These are phyloP conservation scores for Penicillium sp. DNA, from an alignment of 2,329 filamentous ascomycete genomes.

Conservation along the genomic window DNA sequence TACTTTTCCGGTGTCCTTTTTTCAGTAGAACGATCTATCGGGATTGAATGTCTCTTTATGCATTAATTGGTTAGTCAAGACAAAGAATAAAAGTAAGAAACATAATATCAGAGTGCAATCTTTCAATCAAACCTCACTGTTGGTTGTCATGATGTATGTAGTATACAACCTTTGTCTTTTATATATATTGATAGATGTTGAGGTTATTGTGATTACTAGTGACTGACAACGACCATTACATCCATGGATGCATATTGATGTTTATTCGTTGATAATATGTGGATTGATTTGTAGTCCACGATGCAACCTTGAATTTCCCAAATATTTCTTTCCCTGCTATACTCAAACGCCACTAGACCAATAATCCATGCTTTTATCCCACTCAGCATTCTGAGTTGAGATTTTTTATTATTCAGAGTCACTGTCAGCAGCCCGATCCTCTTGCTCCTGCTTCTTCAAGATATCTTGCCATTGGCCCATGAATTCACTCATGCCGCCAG, in stretches of 20 bases:
- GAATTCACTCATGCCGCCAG: conserved; percentile 79
- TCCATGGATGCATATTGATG: background rate
- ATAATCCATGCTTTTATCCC: background rate
- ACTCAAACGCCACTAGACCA: conserved; percentile 14
- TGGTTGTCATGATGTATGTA: background rate
- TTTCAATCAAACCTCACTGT: background rate
- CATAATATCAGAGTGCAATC: background rate
- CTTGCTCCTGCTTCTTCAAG: conserved; percentile 44
- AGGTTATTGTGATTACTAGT: background rate
- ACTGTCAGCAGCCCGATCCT: conserved; percentile 38
- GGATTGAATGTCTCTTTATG: background rate
- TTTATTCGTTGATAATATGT: background rate
- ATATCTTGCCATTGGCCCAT: conserved; percentile 70
- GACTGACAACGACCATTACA: background rate
- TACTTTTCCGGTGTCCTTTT: background rate
- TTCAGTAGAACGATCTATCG: too few relatives aligned
- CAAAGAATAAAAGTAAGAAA: background rate
- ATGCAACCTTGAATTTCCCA: background rate
- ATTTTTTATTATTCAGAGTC: conserved; percentile 28
- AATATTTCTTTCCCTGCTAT: background rate
- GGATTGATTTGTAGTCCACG: background rate
- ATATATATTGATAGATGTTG: background rate
- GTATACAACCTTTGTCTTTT: background rate
- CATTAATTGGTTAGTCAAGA: background rate
- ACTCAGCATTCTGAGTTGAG: background rate